A percentile compares a stretch with the other conserved stretches of the same genome.
Conservation (phyloP, 345 rosid genomes). For the Alliaria petiolata region DNA sequence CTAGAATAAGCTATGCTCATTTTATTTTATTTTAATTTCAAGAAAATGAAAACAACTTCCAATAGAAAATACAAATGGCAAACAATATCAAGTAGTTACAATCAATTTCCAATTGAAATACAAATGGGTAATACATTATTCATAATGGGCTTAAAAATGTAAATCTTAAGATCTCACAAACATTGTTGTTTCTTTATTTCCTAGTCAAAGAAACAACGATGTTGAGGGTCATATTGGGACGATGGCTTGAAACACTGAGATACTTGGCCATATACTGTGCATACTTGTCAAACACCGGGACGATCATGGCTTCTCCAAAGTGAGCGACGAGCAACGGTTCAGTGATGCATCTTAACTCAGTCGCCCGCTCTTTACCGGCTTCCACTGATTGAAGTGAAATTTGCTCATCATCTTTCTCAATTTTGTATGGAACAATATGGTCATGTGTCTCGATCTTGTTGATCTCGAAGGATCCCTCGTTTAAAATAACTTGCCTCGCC, state of each 20-base stretch:
- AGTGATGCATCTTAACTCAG: slow-evolving; percentile 42
- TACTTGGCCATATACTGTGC: slow-evolving; percentile 10
- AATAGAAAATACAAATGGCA: background rate
- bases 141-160: no score
- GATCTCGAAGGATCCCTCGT: slow-evolving; percentile 36
- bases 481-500: slow-evolving; percentile 9
- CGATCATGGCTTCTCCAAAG: slow-evolving; percentile 38
- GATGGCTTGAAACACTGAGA: slow-evolving; percentile 8
- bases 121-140: background rate
- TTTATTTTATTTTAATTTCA: no score
- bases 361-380: slow-evolving; percentile 35
- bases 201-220: background rate
- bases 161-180: no score
- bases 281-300: slow-evolving; percentile 38
- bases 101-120: background rate
- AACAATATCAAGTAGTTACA: background rate
- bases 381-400: background rate
- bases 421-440: slow-evolving; percentile 9
- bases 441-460: slow-evolving; percentile 11
- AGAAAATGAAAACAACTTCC: background rate
- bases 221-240: slow-evolving; percentile 11
- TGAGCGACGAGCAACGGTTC: slow-evolving; percentile 55
- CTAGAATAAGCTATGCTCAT: no score
- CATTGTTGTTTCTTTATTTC: no score
- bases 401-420: background rate